Percentiles rank a stretch among this genome's conserved stretches.
These are phyloP conservation scores for Penicillium psychrosexuale DNA, from an alignment of 2,329 filamentous ascomycete species.

Conservation along the genomic window DNA sequence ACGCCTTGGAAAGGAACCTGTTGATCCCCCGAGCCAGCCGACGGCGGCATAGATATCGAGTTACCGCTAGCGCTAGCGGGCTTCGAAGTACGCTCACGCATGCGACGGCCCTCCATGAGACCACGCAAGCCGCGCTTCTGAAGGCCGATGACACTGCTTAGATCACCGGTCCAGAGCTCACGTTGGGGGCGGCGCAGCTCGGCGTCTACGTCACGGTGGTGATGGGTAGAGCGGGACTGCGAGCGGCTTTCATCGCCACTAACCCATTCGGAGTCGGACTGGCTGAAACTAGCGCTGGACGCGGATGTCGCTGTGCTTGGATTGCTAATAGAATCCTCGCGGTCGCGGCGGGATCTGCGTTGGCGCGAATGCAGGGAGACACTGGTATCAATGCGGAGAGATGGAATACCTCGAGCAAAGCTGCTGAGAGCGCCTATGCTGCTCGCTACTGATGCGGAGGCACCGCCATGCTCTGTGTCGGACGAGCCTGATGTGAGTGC, in stretches of 20 bases:
- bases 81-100: constrained; percentile 65
- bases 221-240: constrained; percentile 40
- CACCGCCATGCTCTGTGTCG: constrained; percentile 37
- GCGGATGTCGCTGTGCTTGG: constrained; percentile 39
- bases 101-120: constrained; percentile 87
- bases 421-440: constrained; percentile 25
- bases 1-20: constrained; percentile 17
- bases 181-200: constrained; percentile 38
- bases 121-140: constrained; percentile 91
- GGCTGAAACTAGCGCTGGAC: constrained; percentile 39
- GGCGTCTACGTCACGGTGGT: constrained; percentile 39
- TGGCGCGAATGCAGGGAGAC: constrained; percentile 27
- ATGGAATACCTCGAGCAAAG: constrained; percentile 30
- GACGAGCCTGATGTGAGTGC: constrained; percentile 37
- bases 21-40: constrained; percentile 16
- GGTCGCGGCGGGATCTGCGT: constrained; percentile 25
- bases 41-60: constrained; percentile 16
- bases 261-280: constrained; percentile 36
- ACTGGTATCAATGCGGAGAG: constrained; percentile 43
- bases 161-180: constrained; percentile 72
- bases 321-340: constrained; percentile 41
- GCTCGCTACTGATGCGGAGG: constrained; percentile 28
- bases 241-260: constrained; percentile 26
- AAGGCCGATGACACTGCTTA: constrained; percentile 83
- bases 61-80: constrained; percentile 25